A percentile compares a stretch with the other conserved stretches of the same genome.
phyloP scores from a whole-genome alignment of 495 filamentous ascomycete species.

The Daldinia grandis region DNA sequence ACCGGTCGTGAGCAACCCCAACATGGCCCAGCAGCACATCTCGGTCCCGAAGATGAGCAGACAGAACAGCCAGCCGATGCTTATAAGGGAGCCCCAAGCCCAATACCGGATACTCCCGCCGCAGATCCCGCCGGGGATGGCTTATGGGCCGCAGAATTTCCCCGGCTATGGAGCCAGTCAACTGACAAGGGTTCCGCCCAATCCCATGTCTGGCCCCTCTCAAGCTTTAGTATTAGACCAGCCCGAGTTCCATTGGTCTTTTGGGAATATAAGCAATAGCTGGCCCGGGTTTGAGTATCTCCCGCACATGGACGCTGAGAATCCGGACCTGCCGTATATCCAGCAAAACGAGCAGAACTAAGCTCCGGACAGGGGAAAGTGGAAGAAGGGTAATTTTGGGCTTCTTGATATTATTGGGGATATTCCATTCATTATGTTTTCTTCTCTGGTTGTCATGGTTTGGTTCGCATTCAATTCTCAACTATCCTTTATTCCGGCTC shows the following conservation, averaged over 20 bases:
- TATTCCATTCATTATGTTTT: no score
- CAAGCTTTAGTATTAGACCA: neutral
- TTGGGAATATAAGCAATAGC: neutral
- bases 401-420: conserved; percentile 13
- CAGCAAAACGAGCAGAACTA: conserved; percentile 9
- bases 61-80: conserved; percentile 2
- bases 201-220: neutral
- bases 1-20: neutral
- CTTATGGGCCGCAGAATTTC: conserved; percentile 8
- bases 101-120: conserved; percentile 5
- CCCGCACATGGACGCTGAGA: neutral
- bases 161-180: conserved; percentile 7
- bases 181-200: neutral
- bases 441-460: no score
- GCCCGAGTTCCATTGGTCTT: neutral
- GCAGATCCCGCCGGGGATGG: neutral
- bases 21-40: neutral
- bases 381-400: neutral
- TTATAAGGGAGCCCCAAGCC: neutral
- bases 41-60: neutral
- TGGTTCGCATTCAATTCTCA: no score
- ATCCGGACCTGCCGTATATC: neutral
- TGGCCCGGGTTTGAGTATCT: conserved; percentile 14
- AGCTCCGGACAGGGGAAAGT: neutral
- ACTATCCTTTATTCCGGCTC: neutral